Evolutionary conservation across 1,284 basidiomycete species (phyloP).

Genomic region (Ustilago xerochloae): DNA sequence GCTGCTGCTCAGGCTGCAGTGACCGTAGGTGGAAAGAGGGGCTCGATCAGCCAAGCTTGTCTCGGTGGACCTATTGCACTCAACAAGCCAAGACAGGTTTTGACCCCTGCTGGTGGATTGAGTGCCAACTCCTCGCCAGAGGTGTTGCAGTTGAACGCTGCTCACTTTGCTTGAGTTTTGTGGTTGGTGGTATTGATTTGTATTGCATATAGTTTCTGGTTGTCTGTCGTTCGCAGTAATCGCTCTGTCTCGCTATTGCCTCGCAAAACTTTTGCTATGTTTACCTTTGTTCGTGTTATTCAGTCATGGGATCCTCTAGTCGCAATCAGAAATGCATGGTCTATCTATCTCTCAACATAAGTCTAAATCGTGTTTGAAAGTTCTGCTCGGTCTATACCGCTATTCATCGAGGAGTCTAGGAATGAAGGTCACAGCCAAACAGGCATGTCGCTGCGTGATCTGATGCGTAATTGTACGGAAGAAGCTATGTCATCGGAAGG

Average conservation of each 20-base stretch:
- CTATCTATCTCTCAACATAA: too few relatives aligned
- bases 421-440: too few relatives aligned
- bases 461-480: too few relatives aligned
- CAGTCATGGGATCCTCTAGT: neutral
- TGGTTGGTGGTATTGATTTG: too few relatives aligned
- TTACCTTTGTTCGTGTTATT: neutral
- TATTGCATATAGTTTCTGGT: neutral
- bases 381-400: too few relatives aligned
- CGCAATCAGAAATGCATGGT: too few relatives aligned
- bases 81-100: slow-evolving; percentile 41
- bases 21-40: slow-evolving; percentile 29
- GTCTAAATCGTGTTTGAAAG: too few relatives aligned
- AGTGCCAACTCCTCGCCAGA: slow-evolving; percentile 40
- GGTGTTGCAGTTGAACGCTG: slow-evolving; percentile 7
- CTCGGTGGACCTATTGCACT: slow-evolving; percentile 49
- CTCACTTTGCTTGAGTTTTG: slow-evolving; percentile 19
- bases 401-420: too few relatives aligned
- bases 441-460: too few relatives aligned
- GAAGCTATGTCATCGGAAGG: too few relatives aligned
- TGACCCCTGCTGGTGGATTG: slow-evolving; percentile 26
- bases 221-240: neutral
- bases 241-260: neutral
- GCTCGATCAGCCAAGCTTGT: slow-evolving; percentile 25
- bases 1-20: slow-evolving; percentile 51
- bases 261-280: neutral